Conservation (phyloP, 2,329 filamentous ascomycete genomes). For the Dissoconium aciculare region DNA sequence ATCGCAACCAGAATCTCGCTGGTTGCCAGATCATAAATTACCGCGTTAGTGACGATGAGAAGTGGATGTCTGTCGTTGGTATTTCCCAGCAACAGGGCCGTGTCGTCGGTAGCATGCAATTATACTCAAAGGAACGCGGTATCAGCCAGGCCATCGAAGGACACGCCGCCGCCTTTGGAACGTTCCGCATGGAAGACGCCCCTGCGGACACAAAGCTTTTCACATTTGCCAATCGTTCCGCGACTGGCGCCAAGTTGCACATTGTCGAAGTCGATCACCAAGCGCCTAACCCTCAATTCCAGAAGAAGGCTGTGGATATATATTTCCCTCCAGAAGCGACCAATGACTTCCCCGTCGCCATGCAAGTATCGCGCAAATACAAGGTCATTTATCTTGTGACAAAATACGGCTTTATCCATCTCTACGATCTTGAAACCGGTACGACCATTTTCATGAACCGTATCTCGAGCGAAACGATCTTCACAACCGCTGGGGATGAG, state of each 20-base stretch:
- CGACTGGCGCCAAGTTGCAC: constrained; percentile 84
- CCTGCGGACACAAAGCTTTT: constrained; percentile 88
- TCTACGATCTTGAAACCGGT: constrained; percentile 93
- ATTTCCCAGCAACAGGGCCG: constrained; percentile 88
- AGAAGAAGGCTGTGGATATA: constrained; percentile 93
- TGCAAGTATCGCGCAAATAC: constrained; percentile 94
- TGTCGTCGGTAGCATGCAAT: constrained; percentile 89
- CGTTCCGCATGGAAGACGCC: constrained; percentile 73
- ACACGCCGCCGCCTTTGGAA: constrained; percentile 88
- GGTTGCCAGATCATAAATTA: constrained; percentile 99
- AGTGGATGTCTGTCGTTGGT: constrained; percentile 96
- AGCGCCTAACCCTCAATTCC: constrained; percentile 72
- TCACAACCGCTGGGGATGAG: constrained; percentile 74
- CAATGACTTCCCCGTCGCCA: constrained; percentile 94
- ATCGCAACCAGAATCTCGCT: constrained; percentile 77
- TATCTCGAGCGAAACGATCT: constrained; percentile 98
- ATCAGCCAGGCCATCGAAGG: constrained; percentile 98
- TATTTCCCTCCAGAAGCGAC: constrained; percentile 93
- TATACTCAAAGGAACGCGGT: constrained; percentile 88
- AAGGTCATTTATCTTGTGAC: constrained; percentile 94
- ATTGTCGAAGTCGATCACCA: constrained; percentile 95
- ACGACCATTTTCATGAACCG: constrained; percentile 99
- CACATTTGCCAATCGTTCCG: constrained; percentile 84
- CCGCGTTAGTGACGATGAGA: constrained; percentile 83
- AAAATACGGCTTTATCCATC: constrained; percentile 97